Evolutionary conservation across 139 green algal genomes (phyloP), one percentile per base, ranked within the genome.

Genomic region (Trebouxia sp.): DNA sequence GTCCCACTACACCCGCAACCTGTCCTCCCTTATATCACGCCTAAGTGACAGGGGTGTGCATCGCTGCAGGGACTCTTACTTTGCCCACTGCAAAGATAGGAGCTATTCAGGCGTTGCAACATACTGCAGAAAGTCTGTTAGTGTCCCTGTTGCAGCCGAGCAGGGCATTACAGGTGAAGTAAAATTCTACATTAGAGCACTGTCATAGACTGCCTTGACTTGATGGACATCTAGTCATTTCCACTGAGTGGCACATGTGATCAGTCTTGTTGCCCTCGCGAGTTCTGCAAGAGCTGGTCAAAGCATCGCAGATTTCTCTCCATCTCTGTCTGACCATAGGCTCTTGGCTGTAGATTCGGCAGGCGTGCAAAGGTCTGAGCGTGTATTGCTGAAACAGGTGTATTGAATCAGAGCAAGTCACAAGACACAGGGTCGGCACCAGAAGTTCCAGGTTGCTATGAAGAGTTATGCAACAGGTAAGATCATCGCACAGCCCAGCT

Each of bases 31-130:
- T 6, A 26, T 26, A 39, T 35, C 20, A 39, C 5, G 22, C 22
- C 11, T n/a, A n/a, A n/a, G n/a, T n/a, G n/a, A 48, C 37, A 75
- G 22, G 35, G 6, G 47, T 35, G 1, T 28, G n/a, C 15, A 51
- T 35, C 0, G 37, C 38, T 42, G 47, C 86, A 91, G 88, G 90
- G 87, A 92, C 6, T 91, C 88, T 0, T 94, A 88, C 82, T 92
- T 92, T 48, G 48, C 84, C 15, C 90, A 84, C 79, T 85, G 76
- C 26, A 75, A 78, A 10, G 72, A 50, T 38, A 75, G 56, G 2
- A 78, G 87, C 48, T 93, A 93, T 81, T 83, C 65, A 15, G 90
- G 90, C 3, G 88, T 92, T 22, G 88, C 87, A 45, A 92, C 90
- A 0, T 92, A 88, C 67, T 89, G 82, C 66, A 74, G 79, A 17